Percentiles rank a stretch among this genome's conserved stretches.
Conservation (phyloP, 176 grass and related monocot species). For the Secale cereale region DNA sequence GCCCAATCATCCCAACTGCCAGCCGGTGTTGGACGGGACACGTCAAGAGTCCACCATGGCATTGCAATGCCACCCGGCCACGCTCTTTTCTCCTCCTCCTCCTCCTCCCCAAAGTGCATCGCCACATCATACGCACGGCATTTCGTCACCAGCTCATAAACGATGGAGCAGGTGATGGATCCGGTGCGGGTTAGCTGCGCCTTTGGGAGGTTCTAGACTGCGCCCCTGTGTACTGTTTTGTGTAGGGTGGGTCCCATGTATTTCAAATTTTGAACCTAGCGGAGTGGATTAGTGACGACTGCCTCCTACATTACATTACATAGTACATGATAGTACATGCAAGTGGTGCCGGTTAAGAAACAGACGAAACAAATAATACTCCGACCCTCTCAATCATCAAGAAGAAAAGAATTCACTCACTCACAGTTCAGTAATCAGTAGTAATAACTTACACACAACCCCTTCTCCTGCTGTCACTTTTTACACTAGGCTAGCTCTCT, state of each 20-base stretch:
- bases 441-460: background rate
- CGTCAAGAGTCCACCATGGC: background rate
- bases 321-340: no score
- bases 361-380: constrained; percentile 1
- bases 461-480: background rate
- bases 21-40: no score
- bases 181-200: background rate
- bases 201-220: background rate
- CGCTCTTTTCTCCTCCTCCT: background rate
- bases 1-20: background rate
- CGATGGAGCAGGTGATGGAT: background rate
- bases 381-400: background rate
- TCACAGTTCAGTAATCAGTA: background rate
- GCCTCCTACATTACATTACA: no score
- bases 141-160: no score
- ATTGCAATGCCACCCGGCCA: background rate
- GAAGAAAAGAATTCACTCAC: constrained; percentile 15
- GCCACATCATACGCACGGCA: no score
- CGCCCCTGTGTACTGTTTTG: no score
- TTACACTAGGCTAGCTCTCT: background rate
- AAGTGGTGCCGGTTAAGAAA: constrained; percentile 29
- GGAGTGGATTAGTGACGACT: constrained; percentile 26
- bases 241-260: background rate
- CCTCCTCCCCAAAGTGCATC: no score
- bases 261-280: constrained; percentile 46